Evolutionary conservation across 1,284 basidiomycete genomes (phyloP).

Genomic region (Ceratobasidium sp.): DNA sequence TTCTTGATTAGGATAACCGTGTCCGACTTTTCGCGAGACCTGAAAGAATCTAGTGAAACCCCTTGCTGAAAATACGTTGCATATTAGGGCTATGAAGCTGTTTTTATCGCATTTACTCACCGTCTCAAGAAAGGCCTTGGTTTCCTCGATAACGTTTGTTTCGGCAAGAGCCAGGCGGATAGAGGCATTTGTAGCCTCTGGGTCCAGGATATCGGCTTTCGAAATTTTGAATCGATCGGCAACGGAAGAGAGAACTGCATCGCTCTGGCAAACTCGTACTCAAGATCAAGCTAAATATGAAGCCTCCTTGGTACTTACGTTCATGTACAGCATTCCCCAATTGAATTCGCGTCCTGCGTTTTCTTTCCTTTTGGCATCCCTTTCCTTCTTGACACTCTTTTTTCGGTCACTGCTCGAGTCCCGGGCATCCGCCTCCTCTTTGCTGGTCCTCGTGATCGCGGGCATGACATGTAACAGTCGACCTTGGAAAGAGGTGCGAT

Average conservation of each 20-base stretch:
- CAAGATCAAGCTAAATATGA: constrained; percentile 48
- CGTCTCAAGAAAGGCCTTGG: constrained; percentile 87
- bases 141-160: constrained; percentile 96
- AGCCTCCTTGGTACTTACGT: constrained; percentile 71
- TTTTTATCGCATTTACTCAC: constrained; percentile 59
- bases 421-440: constrained; percentile 62
- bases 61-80: constrained; percentile 56
- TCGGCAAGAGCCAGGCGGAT: constrained; percentile 97
- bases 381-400: constrained; percentile 75
- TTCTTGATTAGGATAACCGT: constrained; percentile 96
- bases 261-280: constrained; percentile 68
- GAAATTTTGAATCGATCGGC: constrained; percentile 84
- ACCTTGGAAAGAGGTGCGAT: constrained; percentile 92
- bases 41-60: constrained; percentile 61
- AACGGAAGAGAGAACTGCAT: constrained; percentile 87
- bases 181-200: constrained; percentile 72
- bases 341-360: constrained; percentile 88
- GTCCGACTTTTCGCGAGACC: constrained; percentile 69
- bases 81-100: constrained; percentile 25
- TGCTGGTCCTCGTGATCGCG: constrained; percentile 74
- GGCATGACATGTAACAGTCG: constrained; percentile 91
- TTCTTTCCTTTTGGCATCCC: constrained; percentile 77
- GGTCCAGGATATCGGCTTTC: constrained; percentile 89
- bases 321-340: constrained; percentile 98
- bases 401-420: constrained; percentile 59